Evolutionary conservation across 257 asterid genomes (phyloP), one percentile per base, ranked within the genome.

Genomic region (Verbascum thapsus): DNA sequence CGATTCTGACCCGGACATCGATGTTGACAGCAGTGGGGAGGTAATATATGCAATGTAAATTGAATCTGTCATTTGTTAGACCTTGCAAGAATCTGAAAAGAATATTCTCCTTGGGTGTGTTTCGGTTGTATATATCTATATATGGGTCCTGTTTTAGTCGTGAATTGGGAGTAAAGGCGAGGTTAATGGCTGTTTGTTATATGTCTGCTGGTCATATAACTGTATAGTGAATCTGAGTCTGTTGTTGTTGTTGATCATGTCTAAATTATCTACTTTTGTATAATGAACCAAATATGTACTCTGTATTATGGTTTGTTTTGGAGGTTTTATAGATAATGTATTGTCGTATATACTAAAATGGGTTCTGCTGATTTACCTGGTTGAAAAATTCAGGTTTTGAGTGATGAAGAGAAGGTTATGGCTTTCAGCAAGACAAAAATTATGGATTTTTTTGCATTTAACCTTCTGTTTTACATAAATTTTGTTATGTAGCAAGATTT

Each of bases 21-120:
- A 83, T 48, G 62, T 80, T 65, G 90, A 83, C 71, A 83, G 86
- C 73, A 83, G 90, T 3, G 90, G 90, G 8, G 90, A 83, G 68
- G 59, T 83, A 56, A 76, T 83, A 55, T 77, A 75, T 71, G 90
- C 90, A n/a, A 73, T 83, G 72, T 83, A 73, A 84, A 79, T 62
- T 10, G 18, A 35, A 4, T 23, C 22, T 58, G 62, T 6, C 11
- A 23, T 63, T 26, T 26, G 32, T 2, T 26, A n/a, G 32, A 26
- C 32, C 32, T 1, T n/a, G 5, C 32, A 26, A 26, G 32, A 26
- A 26, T 26, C 2, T 26, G 32, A 26, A 26, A 26, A 26, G 32
- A 5, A 26, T 26, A 26, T 26, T 26, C 32, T 26, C 32, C 5
- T 26, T 5, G 32, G 32, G 32, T 5, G 32, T 26, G 32, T 1